phyloP scores from a whole-genome alignment of 768 basidiomycete species.

The Lyophyllum decastes region DNA sequence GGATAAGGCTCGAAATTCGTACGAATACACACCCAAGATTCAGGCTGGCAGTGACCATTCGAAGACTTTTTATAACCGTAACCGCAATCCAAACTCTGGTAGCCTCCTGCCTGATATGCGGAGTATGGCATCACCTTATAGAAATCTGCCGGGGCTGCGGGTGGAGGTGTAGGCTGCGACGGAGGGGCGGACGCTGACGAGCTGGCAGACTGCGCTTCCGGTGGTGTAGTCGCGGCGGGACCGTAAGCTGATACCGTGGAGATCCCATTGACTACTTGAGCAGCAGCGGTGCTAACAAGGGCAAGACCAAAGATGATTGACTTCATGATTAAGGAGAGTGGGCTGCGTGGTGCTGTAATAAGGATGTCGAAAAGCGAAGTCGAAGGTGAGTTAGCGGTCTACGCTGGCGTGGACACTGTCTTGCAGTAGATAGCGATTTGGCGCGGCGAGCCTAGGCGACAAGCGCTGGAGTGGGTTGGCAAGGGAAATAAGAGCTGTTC shows the following conservation, averaged over 20 bases:
- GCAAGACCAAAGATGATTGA: conserved; percentile 60
- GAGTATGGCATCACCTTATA: conserved; percentile 60
- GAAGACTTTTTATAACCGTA: conserved; percentile 63
- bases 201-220: conserved; percentile 13
- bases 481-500: background rate
- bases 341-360: conserved; percentile 39
- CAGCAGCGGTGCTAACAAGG: conserved; percentile 56
- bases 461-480: conserved; percentile 39
- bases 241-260: conserved; percentile 37
- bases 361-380: conserved; percentile 35
- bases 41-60: conserved; percentile 54
- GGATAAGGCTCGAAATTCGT: background rate
- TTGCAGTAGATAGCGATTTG: conserved; percentile 55
- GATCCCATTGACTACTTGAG: conserved; percentile 54
- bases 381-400: conserved; percentile 60
- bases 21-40: conserved; percentile 57
- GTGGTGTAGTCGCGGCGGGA: conserved; percentile 23
- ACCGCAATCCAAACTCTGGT: conserved; percentile 66
- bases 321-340: conserved; percentile 63
- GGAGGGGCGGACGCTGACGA: conserved; percentile 30
- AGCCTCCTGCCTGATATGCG: conserved; percentile 62
- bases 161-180: conserved; percentile 33
- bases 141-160: conserved; percentile 35
- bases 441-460: conserved; percentile 42
- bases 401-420: conserved; percentile 69